These are phyloP conservation scores for Arctostaphylos glauca DNA, from an alignment of 148 eudicot genomes.

Conservation along the genomic window DNA sequence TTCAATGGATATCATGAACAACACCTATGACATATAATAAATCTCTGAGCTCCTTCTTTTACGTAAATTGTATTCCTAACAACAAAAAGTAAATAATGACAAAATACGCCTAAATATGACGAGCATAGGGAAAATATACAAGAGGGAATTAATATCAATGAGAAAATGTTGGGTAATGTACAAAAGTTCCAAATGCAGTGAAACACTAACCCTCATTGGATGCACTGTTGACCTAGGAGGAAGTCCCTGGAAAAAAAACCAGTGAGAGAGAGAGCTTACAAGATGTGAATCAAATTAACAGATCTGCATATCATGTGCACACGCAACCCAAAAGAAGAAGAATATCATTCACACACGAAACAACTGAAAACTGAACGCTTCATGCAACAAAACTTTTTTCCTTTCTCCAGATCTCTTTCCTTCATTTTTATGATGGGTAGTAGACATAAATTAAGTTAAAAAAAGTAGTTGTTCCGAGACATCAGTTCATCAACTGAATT, in stretches of 20 bases:
- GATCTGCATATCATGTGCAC: neutral
- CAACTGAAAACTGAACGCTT: neutral
- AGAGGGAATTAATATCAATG: neutral
- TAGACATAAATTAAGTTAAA: neutral
- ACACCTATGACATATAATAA: constrained; percentile 47
- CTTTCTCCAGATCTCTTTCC: neutral
- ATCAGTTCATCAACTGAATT: neutral
- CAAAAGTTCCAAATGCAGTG: constrained; percentile 11
- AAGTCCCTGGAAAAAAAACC: constrained; percentile 56
- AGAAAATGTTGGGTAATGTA: constrained; percentile 3
- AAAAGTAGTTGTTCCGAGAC: neutral
- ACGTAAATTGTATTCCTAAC: neutral
- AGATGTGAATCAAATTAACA: neutral
- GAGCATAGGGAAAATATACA: neutral
- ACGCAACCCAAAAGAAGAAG: neutral
- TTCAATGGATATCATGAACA: constrained; percentile 97
- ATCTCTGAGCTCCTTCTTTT: constrained; percentile 13
- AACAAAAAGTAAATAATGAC: neutral
- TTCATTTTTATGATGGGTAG: neutral
- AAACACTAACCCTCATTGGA: constrained; percentile 92
- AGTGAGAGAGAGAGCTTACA: neutral
- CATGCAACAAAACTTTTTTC: neutral
- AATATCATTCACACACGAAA: neutral
- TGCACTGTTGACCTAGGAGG: constrained; percentile 98
- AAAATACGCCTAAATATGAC: too few relatives aligned